Conservation (phyloP, 495 filamentous ascomycete genomes). For the Beverwykella pulmonaria region DNA sequence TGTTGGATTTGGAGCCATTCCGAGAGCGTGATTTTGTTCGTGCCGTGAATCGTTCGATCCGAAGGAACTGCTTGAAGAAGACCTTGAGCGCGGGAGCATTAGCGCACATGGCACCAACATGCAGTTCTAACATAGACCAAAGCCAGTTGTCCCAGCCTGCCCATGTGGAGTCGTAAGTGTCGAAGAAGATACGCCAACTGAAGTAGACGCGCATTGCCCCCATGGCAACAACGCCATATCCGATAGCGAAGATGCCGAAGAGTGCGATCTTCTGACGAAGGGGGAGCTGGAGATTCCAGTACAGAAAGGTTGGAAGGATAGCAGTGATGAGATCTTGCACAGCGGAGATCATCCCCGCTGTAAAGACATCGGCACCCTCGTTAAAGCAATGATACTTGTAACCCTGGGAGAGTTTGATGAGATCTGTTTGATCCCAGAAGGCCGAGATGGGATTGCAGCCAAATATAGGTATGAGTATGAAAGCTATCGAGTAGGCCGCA, state of each 20-base stretch:
- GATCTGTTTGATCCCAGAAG: constrained; percentile 33
- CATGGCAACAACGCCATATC: constrained; percentile 18
- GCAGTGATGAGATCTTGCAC: constrained; percentile 34
- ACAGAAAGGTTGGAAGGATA: constrained; percentile 32
- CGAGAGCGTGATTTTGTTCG: constrained; percentile 11
- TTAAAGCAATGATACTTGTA: constrained; percentile 35
- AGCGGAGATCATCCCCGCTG: constrained; percentile 20
- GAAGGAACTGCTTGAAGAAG: constrained; percentile 27
- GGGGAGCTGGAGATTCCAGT: constrained; percentile 37
- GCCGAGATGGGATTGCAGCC: constrained; percentile 32
- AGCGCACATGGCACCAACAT: constrained; percentile 26
- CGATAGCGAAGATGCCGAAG: constrained; percentile 33
- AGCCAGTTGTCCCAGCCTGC: constrained; percentile 8
- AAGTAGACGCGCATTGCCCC: constrained; percentile 15
- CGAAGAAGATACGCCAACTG: constrained; percentile 17
- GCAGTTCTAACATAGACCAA: constrained; percentile 17
- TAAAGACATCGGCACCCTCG: constrained; percentile 28
- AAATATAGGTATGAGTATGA: constrained; percentile 22
- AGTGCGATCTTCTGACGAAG: constrained; percentile 34
- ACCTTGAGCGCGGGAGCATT: constrained; percentile 31
- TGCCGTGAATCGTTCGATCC: constrained; percentile 13
- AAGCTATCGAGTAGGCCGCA: constrained; percentile 27
- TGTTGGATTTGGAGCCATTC: background rate
- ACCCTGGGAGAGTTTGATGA: constrained; percentile 3
- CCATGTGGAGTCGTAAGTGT: constrained; percentile 34